Evolutionary conservation across 345 rosid genomes (phyloP).

Genomic region (Trapa incisa): DNA sequence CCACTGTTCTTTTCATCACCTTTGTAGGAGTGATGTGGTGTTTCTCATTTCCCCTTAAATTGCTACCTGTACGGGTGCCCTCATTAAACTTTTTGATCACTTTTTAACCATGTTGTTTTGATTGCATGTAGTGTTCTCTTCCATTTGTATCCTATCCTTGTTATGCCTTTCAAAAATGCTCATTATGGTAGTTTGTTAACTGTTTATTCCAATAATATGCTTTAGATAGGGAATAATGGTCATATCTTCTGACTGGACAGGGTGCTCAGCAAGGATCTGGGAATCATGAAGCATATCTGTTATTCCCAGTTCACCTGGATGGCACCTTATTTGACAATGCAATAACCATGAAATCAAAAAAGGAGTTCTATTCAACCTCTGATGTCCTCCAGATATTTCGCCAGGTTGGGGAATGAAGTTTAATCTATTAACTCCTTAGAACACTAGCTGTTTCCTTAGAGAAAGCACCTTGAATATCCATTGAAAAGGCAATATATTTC

Average conservation of each 20-base stretch:
- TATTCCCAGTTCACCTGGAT: slow-evolving; percentile 95
- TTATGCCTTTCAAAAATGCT: not conserved
- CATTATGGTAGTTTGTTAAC: not conserved
- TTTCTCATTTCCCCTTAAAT: no score
- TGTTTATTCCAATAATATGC: not conserved
- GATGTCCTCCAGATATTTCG: slow-evolving; percentile 87
- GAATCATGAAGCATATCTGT: slow-evolving; percentile 90
- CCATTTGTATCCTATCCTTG: not conserved
- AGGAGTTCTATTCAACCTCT: slow-evolving; percentile 67
- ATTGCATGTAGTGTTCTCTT: not conserved
- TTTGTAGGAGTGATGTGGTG: not conserved
- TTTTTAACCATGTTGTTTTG: not conserved
- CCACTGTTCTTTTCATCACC: not conserved
- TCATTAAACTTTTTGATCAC: not conserved
- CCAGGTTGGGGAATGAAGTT: slow-evolving; percentile 39
- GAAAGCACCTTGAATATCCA: not conserved
- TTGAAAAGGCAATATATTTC: not conserved
- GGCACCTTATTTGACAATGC: slow-evolving; percentile 87
- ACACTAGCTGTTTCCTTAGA: not conserved
- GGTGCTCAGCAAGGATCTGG: slow-evolving; percentile 61
- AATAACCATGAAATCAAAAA: slow-evolving; percentile 62
- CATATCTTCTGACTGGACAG: slow-evolving; percentile 24
- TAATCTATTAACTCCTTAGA: not conserved
- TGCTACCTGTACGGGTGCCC: not conserved
- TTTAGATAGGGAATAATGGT: not conserved